Evolutionary conservation across 2,329 filamentous ascomycete genomes (phyloP).

Genomic region (Rutstroemia sp.): DNA sequence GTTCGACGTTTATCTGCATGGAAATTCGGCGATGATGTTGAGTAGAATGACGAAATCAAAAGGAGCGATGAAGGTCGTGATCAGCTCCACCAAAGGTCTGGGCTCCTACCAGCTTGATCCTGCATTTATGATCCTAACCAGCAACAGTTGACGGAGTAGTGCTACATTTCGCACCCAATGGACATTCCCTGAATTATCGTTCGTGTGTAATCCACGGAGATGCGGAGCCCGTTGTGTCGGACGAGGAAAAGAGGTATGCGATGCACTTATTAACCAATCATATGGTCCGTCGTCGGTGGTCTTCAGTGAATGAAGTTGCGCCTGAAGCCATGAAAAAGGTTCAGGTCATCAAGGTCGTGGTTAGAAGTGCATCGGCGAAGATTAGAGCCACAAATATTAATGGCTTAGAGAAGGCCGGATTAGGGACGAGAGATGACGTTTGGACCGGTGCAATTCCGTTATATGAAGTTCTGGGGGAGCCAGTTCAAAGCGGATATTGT

Average conservation of each 20-base stretch:
- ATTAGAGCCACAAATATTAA: slow-evolving; percentile 7
- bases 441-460: slow-evolving; percentile 17
- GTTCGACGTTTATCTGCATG: slow-evolving; percentile 9
- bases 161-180: slow-evolving; percentile 69
- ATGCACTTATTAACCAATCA: slow-evolving; percentile 7
- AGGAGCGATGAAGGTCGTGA: not conserved
- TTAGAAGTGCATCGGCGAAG: slow-evolving; percentile 10
- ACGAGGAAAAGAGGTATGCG: slow-evolving; percentile 44
- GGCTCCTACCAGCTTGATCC: not conserved
- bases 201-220: slow-evolving; percentile 64
- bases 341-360: slow-evolving; percentile 7
- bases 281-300: slow-evolving; percentile 5
- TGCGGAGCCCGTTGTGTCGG: slow-evolving; percentile 56
- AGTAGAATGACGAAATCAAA: not conserved
- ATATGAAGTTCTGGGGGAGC: not conserved
- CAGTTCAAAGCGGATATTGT: slow-evolving; percentile 4
- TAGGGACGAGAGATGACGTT: slow-evolving; percentile 22
- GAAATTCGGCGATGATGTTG: slow-evolving; percentile 10
- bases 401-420: not conserved
- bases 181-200: slow-evolving; percentile 80
- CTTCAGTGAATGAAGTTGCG: not conserved
- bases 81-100: slow-evolving; percentile 13
- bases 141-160: slow-evolving; percentile 61
- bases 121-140: too few species aligned
- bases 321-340: slow-evolving; percentile 2